These are phyloP conservation scores for Zostera marina DNA, from an alignment of 116 monocot genomes.

Conservation along the genomic window DNA sequence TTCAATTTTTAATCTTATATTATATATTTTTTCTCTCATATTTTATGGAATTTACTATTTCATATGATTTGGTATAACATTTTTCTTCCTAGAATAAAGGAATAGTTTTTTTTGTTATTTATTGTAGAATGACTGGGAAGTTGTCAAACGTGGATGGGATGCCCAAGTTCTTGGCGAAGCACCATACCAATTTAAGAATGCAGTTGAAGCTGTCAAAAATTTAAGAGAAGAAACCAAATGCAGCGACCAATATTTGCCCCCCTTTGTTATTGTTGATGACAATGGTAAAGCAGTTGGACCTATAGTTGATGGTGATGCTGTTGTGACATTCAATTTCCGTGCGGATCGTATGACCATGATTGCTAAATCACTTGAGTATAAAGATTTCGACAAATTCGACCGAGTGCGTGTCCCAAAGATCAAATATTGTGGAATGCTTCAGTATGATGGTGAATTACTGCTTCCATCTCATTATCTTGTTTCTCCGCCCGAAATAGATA, in stretches of 20 bases:
- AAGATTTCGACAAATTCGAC: constrained; percentile 87
- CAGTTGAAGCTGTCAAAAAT: constrained; percentile 83
- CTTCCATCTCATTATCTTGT: constrained; percentile 79
- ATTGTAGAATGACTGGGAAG: constrained; percentile 87
- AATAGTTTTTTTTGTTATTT: constrained; percentile 1
- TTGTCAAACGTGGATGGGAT: constrained; percentile 98
- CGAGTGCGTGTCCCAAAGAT: constrained; percentile 80
- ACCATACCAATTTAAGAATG: constrained; percentile 66
- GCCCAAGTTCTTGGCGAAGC: constrained; percentile 99
- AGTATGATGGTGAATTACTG: constrained; percentile 93
- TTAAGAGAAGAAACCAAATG: constrained; percentile 55
- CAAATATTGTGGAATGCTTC: constrained; percentile 97
- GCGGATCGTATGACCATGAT: constrained; percentile 97
- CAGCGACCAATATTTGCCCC: constrained; percentile 84
- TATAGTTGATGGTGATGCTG: constrained; percentile 90
- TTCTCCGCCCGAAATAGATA: constrained; percentile 89
- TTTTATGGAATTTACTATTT: background rate
- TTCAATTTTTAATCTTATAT: background rate
- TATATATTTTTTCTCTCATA: background rate
- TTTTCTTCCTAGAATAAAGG: background rate
- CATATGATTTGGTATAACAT: background rate
- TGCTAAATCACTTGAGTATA: constrained; percentile 94
- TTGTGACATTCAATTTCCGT: constrained; percentile 94
- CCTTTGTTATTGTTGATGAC: constrained; percentile 94
- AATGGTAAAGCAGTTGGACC: constrained; percentile 79